Conservation (phyloP, 768 basidiomycete genomes). For the Mycena venus region DNA sequence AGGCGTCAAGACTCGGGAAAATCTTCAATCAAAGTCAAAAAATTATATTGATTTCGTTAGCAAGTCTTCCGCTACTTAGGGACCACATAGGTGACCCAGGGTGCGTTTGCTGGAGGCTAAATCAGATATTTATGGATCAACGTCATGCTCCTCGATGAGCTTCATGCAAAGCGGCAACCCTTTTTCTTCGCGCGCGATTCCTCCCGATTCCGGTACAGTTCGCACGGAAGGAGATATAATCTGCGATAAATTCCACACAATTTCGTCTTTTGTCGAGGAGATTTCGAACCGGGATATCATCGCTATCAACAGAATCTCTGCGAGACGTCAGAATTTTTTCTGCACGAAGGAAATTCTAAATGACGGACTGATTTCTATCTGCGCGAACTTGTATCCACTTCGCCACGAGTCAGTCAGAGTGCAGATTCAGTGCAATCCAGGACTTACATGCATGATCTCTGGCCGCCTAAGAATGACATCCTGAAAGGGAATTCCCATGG, state of each 20-base stretch:
- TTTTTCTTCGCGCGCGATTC: conserved; percentile 42
- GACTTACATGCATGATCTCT: conserved; percentile 66
- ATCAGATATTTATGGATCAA: no score
- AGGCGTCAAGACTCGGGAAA: no score
- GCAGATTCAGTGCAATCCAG: background rate
- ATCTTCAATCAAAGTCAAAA: no score
- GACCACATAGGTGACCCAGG: no score
- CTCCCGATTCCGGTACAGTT: conserved; percentile 27
- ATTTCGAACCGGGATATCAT: conserved; percentile 54
- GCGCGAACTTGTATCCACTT: conserved; percentile 68
- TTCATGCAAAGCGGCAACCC: conserved; percentile 48
- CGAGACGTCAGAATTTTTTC: background rate
- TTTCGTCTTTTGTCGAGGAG: conserved; percentile 48
- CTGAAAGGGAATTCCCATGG: conserved; percentile 42
- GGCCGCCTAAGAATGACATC: conserved; percentile 70
- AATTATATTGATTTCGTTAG: no score
- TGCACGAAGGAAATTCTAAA: background rate
- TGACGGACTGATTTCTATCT: conserved; percentile 67
- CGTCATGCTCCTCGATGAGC: background rate
- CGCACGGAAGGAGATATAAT: conserved; percentile 60
- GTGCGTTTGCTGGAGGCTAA: no score
- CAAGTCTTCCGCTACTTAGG: no score
- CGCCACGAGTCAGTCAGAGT: background rate
- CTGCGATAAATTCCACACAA: conserved; percentile 63
- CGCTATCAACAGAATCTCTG: conserved; percentile 56